Evolutionary conservation across 805 yeast genomes (phyloP).

Genomic region (Candida silvicultrix): DNA sequence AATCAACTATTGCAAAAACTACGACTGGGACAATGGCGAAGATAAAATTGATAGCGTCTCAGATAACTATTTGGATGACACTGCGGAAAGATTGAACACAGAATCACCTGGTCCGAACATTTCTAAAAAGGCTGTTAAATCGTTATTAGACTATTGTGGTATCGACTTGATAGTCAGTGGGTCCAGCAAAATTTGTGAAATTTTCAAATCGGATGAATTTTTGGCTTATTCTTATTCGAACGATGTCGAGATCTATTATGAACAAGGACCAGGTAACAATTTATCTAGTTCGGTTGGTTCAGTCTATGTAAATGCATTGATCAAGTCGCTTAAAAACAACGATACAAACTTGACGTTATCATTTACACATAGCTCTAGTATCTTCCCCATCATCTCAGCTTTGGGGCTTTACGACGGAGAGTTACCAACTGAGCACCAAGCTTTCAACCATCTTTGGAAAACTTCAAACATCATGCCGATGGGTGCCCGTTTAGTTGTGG

Average conservation of each 20-base stretch:
- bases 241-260: slow-evolving; percentile 39
- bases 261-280: slow-evolving; percentile 42
- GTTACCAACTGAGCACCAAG: slow-evolving; percentile 34
- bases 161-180: slow-evolving; percentile 46
- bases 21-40: slow-evolving; percentile 24
- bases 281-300: slow-evolving; percentile 35
- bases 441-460: slow-evolving; percentile 40
- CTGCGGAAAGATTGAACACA: slow-evolving; percentile 27
- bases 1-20: slow-evolving; percentile 31
- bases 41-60: slow-evolving; percentile 23
- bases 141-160: slow-evolving; percentile 40
- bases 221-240: slow-evolving; percentile 33
- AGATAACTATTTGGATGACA: slow-evolving; percentile 16
- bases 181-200: slow-evolving; percentile 12
- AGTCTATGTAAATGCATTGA: slow-evolving; percentile 42
- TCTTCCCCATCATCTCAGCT: slow-evolving; percentile 40
- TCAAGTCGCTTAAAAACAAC: slow-evolving; percentile 34
- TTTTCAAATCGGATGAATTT: slow-evolving; percentile 47
- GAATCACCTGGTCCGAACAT: slow-evolving; percentile 34
- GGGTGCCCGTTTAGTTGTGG: slow-evolving; percentile 44
- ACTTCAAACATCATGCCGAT: slow-evolving; percentile 42
- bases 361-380: slow-evolving; percentile 52
- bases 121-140: slow-evolving; percentile 32
- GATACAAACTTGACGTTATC: slow-evolving; percentile 34
- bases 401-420: slow-evolving; percentile 36